phyloP scores from a whole-genome alignment of 192 early-diverging fungal genomes.

The Backusella mclennaniae region DNA sequence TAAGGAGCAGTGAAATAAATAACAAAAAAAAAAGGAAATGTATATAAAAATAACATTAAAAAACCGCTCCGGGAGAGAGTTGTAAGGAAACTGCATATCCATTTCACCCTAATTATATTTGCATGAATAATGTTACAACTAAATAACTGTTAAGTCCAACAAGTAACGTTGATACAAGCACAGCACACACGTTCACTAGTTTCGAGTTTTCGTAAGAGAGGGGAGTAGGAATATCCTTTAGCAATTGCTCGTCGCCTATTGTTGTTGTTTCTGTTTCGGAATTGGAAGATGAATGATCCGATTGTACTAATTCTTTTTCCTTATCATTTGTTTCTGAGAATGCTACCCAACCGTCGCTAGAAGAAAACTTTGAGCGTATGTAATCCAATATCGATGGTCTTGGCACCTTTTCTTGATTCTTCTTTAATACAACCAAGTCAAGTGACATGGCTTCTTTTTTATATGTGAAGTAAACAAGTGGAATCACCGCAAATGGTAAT shows the following conservation, averaged over 20 bases:
- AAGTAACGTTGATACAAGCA: slow-evolving; percentile 37
- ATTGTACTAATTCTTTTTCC: not conserved
- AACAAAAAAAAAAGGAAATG: not conserved
- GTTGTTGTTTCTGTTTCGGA: not conserved
- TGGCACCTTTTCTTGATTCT: not conserved
- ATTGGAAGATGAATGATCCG: not conserved
- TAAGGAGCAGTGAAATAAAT: not conserved
- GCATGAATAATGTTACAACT: slow-evolving; percentile 35
- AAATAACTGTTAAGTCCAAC: slow-evolving; percentile 49
- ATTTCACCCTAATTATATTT: slow-evolving; percentile 2
- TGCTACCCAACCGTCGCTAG: not conserved
- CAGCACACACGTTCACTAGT: slow-evolving; percentile 29
- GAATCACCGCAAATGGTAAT: slow-evolving; percentile 83
- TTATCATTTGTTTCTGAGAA: not conserved
- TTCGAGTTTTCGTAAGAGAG: slow-evolving; percentile 37
- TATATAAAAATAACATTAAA: not conserved
- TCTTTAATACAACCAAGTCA: slow-evolving; percentile 12
- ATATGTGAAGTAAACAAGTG: slow-evolving; percentile 68
- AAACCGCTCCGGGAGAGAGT: not conserved
- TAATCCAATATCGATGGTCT: not conserved
- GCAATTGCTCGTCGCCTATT: not conserved
- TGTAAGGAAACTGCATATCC: not conserved
- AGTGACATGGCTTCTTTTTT: slow-evolving; percentile 51
- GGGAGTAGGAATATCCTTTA: slow-evolving; percentile 13
- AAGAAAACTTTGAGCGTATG: not conserved